These are phyloP conservation scores for Rhynchospora breviuscula DNA, from an alignment of 176 grass and related monocot genomes.

Conservation along the genomic window DNA sequence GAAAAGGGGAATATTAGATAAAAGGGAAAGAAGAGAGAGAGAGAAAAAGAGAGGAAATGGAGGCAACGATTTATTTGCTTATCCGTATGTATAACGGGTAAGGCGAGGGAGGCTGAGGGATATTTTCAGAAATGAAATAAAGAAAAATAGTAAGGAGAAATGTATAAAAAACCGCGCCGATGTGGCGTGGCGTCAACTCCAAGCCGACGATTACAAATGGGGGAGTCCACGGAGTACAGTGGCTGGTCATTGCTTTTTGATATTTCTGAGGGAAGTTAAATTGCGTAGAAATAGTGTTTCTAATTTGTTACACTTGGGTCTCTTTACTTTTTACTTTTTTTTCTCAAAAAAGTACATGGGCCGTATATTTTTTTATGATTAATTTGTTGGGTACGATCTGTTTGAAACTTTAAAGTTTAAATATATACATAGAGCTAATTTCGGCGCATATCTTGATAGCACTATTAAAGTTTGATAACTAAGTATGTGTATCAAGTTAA, in stretches of 20 bases:
- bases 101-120: neutral
- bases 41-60: neutral
- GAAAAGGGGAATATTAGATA: slow-evolving; percentile 17
- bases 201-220: neutral
- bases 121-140: neutral
- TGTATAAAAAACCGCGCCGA: neutral
- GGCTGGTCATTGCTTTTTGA: neutral
- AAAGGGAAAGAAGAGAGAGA: neutral
- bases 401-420: no score
- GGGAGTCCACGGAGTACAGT: neutral
- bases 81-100: slow-evolving; percentile 2
- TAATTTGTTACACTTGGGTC: no score
- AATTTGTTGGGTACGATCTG: no score
- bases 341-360: no score
- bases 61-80: neutral
- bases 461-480: neutral
- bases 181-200: neutral
- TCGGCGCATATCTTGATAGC: neutral
- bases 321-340: no score
- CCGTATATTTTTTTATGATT: no score
- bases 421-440: neutral
- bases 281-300: neutral
- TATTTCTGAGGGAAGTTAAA: neutral
- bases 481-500: neutral
- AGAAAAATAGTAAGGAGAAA: neutral